These are phyloP conservation scores for Pseudocercospora vitis DNA, from an alignment of 2,329 filamentous ascomycete species.

Conservation along the genomic window DNA sequence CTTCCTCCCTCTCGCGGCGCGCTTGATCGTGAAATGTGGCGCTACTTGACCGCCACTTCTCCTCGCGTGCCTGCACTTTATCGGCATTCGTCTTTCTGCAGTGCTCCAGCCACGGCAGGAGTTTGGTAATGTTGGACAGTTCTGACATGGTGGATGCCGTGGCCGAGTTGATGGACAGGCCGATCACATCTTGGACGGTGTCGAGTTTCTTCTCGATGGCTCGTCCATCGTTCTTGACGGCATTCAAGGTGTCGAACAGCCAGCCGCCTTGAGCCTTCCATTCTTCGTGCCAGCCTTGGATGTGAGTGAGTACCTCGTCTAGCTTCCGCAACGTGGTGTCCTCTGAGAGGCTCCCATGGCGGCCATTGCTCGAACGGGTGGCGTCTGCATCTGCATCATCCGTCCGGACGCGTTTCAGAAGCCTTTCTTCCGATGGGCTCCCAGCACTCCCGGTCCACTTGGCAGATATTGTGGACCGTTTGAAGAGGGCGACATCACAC, in stretches of 20 bases:
- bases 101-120: slow-evolving; percentile 43
- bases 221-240: slow-evolving; percentile 19
- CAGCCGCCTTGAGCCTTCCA: slow-evolving; percentile 35
- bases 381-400: slow-evolving; percentile 17
- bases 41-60: slow-evolving; percentile 44
- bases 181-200: slow-evolving; percentile 30
- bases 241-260: slow-evolving; percentile 33
- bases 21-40: slow-evolving; percentile 43
- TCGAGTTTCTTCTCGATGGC: slow-evolving; percentile 26
- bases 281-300: slow-evolving; percentile 30
- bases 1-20: slow-evolving; percentile 38
- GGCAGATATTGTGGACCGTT: slow-evolving; percentile 14
- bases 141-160: slow-evolving; percentile 30
- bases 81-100: slow-evolving; percentile 40
- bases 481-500: slow-evolving; percentile 25
- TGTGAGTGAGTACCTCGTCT: slow-evolving; percentile 18
- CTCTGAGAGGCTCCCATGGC: slow-evolving; percentile 19
- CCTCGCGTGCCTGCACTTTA: slow-evolving; percentile 40
- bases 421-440: slow-evolving; percentile 22
- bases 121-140: slow-evolving; percentile 36
- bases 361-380: slow-evolving; percentile 5
- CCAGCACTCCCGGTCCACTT: slow-evolving; percentile 10
- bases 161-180: slow-evolving; percentile 32
- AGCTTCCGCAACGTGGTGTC: slow-evolving; percentile 18
- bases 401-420: slow-evolving; percentile 23